phyloP scores from a whole-genome alignment of 345 rosid species.

The Xanthoceras sorbifolium region DNA sequence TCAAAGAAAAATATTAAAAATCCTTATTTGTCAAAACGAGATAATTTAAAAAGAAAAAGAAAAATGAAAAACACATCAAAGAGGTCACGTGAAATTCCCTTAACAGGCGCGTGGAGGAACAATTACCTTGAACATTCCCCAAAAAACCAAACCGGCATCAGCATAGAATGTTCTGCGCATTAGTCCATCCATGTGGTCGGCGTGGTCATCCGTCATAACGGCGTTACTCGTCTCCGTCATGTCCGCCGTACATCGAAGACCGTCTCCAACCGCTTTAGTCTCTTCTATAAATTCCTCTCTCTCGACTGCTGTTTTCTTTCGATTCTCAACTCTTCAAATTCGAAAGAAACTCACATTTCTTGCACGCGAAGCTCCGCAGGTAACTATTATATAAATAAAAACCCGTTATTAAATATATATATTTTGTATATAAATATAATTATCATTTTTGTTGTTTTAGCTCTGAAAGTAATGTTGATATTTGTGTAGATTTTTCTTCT shows the following conservation, averaged over 20 bases:
- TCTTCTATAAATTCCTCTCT: too few relatives aligned
- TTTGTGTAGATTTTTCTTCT: not conserved
- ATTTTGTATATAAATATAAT: not conserved
- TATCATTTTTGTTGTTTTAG: not conserved
- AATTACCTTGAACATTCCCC: not conserved
- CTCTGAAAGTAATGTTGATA: not conserved
- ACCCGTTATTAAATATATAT: not conserved
- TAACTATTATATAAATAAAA: not conserved
- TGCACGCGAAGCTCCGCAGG: constrained; percentile 2
- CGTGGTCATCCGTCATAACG: constrained; percentile 18
- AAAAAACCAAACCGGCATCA: not conserved
- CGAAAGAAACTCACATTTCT: not conserved
- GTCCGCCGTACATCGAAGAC: not conserved
- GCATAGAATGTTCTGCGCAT: constrained; percentile 6
- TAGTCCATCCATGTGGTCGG: constrained; percentile 9
- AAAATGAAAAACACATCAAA: not conserved
- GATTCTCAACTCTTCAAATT: not conserved
- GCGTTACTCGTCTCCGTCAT: not conserved
- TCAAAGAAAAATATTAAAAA: too few relatives aligned
- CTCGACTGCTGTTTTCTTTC: fast-evolving
- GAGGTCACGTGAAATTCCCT: not conserved
- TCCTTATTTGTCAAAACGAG: not conserved
- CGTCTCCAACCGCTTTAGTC: not conserved
- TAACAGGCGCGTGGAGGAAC: not conserved
- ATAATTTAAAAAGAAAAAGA: not conserved